Conservation (phyloP, 306 rosid genomes). For the Argentina anserina region DNA sequence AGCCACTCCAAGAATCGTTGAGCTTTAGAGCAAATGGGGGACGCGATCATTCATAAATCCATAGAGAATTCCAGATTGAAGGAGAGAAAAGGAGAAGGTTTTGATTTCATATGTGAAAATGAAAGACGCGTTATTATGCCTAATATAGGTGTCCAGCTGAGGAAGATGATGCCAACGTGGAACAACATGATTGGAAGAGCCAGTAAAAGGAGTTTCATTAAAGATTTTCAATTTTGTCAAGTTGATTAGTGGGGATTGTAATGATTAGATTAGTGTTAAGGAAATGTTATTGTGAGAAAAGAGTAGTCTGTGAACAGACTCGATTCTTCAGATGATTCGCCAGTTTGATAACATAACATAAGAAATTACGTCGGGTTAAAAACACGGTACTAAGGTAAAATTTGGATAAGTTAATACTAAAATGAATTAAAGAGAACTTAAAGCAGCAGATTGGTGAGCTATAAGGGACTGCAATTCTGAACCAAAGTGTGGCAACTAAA, state of each 20-base stretch:
- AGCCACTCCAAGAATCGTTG: neutral
- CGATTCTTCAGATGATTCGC: no score
- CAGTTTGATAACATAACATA: no score
- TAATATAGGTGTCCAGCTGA: neutral
- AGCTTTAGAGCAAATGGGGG: neutral
- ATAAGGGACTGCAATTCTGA: neutral
- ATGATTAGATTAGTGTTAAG: no score
- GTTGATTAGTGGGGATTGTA: neutral
- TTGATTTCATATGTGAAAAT: neutral
- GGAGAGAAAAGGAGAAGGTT: neutral
- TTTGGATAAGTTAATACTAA: no score
- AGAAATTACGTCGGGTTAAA: no score
- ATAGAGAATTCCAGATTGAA: neutral
- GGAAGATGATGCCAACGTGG: conserved; percentile 7
- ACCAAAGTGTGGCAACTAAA: neutral
- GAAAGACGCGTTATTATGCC: neutral
- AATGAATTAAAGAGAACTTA: no score
- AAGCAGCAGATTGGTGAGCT: neutral
- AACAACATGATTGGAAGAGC: neutral
- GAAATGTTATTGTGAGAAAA: no score
- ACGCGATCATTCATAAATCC: neutral
- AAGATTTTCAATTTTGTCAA: neutral
- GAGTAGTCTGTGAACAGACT: no score
- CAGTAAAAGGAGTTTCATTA: neutral
- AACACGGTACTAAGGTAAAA: no score